Evolutionary conservation across 2,329 filamentous ascomycete species (phyloP), one percentile per base, ranked within the genome.

Genomic region (Penicillium thymicola): DNA sequence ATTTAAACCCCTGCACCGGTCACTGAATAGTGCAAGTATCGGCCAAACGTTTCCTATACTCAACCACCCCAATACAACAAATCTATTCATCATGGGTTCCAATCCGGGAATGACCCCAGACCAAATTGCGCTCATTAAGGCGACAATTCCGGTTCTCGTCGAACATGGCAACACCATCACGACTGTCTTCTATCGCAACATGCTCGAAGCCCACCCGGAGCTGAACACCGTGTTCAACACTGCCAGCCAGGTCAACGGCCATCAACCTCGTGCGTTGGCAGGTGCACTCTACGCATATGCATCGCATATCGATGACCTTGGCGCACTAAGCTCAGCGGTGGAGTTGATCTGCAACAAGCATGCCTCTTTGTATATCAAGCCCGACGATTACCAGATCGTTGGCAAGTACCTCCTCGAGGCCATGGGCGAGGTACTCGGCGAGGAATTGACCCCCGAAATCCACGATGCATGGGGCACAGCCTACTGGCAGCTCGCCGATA

Each of bases 261-360:
- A 84, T 54, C 89, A 92, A 70, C 81, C 87, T 4, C 77, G 79
- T n/a, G 88, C 89, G 2, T 82, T 92, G 7, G 88, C 89, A 11
- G 79, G 77, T 40, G 80, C 89, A 1, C 84, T 92, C 45, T 84
- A 88, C 62, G 85, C 84, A 61, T 92, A 90, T 67, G 89, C 89
- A 52, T 77, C 82, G 58, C 85, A 90, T 74, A 89, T 91, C 70
- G 84, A 87, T 71, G 81, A 90, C 67, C 80, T 90, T 0, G 81
- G 79, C 45, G 82, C 78, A 21, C 78, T 92, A 5, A 71, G 71
- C 13, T 78, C 82, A 0, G 77, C 81, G 0, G 72, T 85, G 14
- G 86, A 90, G 71, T 82, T 86, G 65, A 91, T 93, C 62, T 88
- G 86, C 70, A 84, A 90, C 70, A 91, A 90, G 73, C 89, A 92